Evolutionary conservation across 495 filamentous ascomycete species (phyloP).

Genomic region (Jackrogersella minutella): DNA sequence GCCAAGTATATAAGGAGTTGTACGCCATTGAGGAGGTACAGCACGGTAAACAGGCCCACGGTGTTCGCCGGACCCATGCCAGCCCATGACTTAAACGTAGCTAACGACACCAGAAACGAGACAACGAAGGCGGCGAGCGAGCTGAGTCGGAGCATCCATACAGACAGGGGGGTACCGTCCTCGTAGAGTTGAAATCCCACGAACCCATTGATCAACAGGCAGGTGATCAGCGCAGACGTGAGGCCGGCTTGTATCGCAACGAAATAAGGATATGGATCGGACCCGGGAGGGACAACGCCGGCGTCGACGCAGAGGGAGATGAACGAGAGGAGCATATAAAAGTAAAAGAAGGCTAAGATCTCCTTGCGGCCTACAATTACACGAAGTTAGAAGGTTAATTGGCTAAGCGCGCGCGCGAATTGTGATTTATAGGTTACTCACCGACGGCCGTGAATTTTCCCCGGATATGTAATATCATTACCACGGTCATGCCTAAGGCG

Average conservation of each 20-base stretch:
- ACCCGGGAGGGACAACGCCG: conserved; percentile 87
- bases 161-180: conserved; percentile 92
- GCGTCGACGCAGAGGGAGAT: conserved; percentile 91
- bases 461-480: conserved; percentile 96
- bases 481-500: conserved; percentile 88
- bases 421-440: conserved; percentile 57
- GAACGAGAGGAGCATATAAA: conserved; percentile 90
- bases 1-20: conserved; percentile 85
- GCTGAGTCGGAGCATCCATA: conserved; percentile 87
- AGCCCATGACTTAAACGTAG: conserved; percentile 93
- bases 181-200: conserved; percentile 99
- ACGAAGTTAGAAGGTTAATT: conserved; percentile 27
- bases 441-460: conserved; percentile 99
- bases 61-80: conserved; percentile 87
- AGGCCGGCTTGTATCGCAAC: conserved; percentile 89
- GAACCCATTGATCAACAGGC: conserved; percentile 95
- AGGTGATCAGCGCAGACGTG: conserved; percentile 85
- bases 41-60: conserved; percentile 86
- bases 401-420: neutral
- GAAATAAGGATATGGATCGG: conserved; percentile 86
- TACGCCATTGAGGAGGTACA: conserved; percentile 91
- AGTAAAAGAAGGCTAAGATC: conserved; percentile 96
- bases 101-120: conserved; percentile 83
- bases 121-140: conserved; percentile 86
- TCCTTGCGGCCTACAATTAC: conserved; percentile 86